Base-by-base conservation (phyloP, 768 basidiomycete species). In the Hericium rajendrae region DNA sequence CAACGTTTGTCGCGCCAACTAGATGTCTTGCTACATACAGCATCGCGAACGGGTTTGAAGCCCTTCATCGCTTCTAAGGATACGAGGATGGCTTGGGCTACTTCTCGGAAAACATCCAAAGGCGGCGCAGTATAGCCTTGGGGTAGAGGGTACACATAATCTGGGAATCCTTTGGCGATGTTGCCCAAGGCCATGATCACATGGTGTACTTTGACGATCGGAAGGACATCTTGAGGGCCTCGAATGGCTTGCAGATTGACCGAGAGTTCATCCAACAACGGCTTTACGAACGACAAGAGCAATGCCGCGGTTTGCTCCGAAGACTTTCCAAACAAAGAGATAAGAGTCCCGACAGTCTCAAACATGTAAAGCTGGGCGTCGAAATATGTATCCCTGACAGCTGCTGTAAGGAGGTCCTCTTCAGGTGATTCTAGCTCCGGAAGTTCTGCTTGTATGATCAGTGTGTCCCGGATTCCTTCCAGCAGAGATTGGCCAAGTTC, bases 121-220 rank as follows among this genome's bases (percentile, higher is more conserved):
- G 84, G 83, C 0, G 92, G 88, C 18, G 84, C 73, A 9, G 83
- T 77, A 63, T 85, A 86, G 37, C 81, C 83, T 63, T 80, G 78
- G 0, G 84, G 82, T 1, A 85, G 72, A 1, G 83, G 78, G 15
- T 79, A 82, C 46, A 91, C 88, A 65, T 88, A 87, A 67, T 93
- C 92, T 0, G 97, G 97, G 72, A 97, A 98, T 12, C 97, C 97
- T 72, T 97, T 97, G 38, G 94, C 89, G 56, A 97, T 82, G 64
- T 90, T 92, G 12, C 95, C 95, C 20, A 97, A 76, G 2, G 95
- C 94, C 85, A 95, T 88, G 68, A 97, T 87, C 62, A 86, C 78
- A 72, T 98, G 94, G 64, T 98, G 97, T 8, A 93, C 82, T 66
- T 83, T 84, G 55, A 97, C 76, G 64, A 97, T 83, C n/a, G 90